Evolutionary conservation across 2,329 filamentous ascomycete species (phyloP).

Genomic region (Paraconiothyrium brasiliense): DNA sequence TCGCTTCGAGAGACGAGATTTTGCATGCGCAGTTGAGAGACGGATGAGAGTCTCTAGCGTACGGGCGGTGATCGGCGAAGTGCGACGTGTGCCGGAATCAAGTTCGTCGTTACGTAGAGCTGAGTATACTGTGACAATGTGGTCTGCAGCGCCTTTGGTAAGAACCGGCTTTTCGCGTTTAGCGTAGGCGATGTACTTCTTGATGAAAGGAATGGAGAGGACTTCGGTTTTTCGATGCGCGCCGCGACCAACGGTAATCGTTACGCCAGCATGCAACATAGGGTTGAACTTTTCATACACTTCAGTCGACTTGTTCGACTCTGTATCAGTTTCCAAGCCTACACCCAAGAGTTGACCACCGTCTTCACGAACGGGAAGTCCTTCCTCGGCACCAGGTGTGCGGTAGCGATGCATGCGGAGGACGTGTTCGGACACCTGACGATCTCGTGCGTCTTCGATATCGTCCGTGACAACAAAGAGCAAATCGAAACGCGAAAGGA

Average conservation of each 20-base stretch:
- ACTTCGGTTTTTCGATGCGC: constrained; percentile 83
- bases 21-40: constrained; percentile 94
- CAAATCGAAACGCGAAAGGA: constrained; percentile 97
- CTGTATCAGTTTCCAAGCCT: constrained; percentile 79
- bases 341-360: constrained; percentile 85
- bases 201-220: constrained; percentile 96
- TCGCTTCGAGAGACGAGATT: constrained; percentile 84
- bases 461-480: constrained; percentile 98
- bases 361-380: constrained; percentile 91
- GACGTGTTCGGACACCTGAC: constrained; percentile 94
- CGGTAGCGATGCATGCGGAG: constrained; percentile 97
- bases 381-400: constrained; percentile 90
- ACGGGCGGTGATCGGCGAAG: constrained; percentile 94
- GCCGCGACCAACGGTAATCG: constrained; percentile 76
- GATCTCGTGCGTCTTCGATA: constrained; percentile 91
- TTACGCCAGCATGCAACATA: constrained; percentile 94
- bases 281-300: constrained; percentile 96
- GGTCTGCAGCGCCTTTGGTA: constrained; percentile 89
- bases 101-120: constrained; percentile 95
- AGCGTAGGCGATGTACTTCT: constrained; percentile 99
- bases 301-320: constrained; percentile 79
- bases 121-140: constrained; percentile 91
- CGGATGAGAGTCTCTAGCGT: constrained; percentile 98
- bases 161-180: constrained; percentile 91
- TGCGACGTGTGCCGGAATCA: constrained; percentile 91